Evolutionary conservation across 306 rosid genomes (phyloP), one percentile per base, ranked within the genome.

Genomic region (Prunus armeniaca): DNA sequence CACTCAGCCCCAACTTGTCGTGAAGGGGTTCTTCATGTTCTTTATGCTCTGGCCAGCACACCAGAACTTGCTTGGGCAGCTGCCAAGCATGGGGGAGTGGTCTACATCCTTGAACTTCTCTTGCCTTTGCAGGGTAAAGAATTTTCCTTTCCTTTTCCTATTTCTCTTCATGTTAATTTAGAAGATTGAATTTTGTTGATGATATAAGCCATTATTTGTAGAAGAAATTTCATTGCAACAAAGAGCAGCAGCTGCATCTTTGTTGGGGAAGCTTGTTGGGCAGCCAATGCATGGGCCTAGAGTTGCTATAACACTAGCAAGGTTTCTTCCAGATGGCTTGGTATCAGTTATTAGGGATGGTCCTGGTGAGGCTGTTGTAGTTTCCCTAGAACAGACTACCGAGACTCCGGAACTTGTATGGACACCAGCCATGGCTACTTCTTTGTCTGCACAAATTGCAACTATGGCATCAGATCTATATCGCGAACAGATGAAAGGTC

Each of bases 201-300:
- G 56, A 80, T 73, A 68, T 43, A 67, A 79, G 65, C 78, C 69
- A 41, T 76, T 67, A 62, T 69, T 6, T 81, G 80, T 91, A 95
- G 99, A 90, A 84, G 97, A 92, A 82, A 89, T 95, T 76, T 94
- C 97, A 51, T 88, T 92, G 65, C 99, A 90, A 76, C 97, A 95
- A 86, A 89, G 99, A 89, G 97, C 99, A 24, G 89, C 92, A 43
- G 97, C 97, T 45, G 99, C 99, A 65, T 88, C 99, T 72, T 88
- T 95, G 87, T 84, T 95, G 86, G 99, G 99, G 76, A 95, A 95
- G 83, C 99, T 95, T 72, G 93, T 92, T 78, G 88, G 93, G 69
- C 99, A 95, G 83, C 97, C 97, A 81, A 92, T 95, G 99, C 99
- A 95, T 71, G 99, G 99, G 65, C 99, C 99, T 63, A 88, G 99